phyloP scores from a whole-genome alignment of 352 stramenopile genomes.

The Pythium angustatum region DNA sequence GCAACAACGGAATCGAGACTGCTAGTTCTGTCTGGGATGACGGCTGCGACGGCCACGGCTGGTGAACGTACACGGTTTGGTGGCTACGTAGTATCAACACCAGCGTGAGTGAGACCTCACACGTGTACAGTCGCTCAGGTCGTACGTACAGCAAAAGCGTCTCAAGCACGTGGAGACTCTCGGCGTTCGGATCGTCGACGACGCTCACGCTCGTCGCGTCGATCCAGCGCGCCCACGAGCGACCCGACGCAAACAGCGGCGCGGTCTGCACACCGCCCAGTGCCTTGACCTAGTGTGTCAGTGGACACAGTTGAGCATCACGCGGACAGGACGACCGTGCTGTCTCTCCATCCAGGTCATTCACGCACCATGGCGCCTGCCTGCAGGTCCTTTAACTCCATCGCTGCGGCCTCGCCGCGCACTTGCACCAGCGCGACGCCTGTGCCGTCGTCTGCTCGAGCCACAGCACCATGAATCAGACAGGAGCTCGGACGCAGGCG shows the following conservation, averaged over 20 bases:
- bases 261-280: conserved; percentile 17
- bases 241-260: conserved; percentile 18
- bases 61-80: not conserved
- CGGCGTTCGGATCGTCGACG: conserved; percentile 53
- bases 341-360: not conserved
- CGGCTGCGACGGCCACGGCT: not conserved
- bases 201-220: conserved; percentile 36
- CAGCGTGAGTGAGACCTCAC: not conserved
- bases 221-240: conserved; percentile 29
- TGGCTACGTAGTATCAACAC: not conserved
- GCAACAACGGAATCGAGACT: conserved; percentile 6
- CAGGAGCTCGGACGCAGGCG: not conserved
- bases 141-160: conserved; percentile 51
- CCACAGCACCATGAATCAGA: not conserved
- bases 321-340: too few species aligned
- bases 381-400: conserved; percentile 5
- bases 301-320: not conserved
- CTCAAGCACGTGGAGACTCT: conserved; percentile 65
- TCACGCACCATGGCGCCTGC: conserved; percentile 20
- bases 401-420: conserved; percentile 13
- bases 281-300: conserved; percentile 10
- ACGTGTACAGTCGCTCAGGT: not conserved
- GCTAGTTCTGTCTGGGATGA: not conserved
- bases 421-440: conserved; percentile 25
- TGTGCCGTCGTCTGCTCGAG: conserved; percentile 27